Evolutionary conservation across 352 stramenopile genomes (phyloP).

Genomic region (Globisporangium rhizosaccharum): DNA sequence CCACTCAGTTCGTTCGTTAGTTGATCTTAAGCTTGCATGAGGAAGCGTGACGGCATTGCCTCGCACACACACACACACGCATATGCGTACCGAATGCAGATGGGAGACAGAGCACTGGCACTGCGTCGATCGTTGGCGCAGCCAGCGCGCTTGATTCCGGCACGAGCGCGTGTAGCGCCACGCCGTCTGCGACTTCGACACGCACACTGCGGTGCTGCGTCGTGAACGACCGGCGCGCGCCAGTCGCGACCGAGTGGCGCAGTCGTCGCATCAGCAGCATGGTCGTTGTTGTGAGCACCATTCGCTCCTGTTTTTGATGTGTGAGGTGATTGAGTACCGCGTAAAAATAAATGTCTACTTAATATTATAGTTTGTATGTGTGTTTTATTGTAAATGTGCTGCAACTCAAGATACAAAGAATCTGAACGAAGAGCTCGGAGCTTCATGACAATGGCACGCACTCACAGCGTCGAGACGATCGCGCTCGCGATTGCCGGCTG

Average conservation of each 20-base stretch:
- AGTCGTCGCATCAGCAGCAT: conserved; percentile 5
- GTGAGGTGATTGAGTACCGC: no score
- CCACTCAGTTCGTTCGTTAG: neutral
- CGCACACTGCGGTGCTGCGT: conserved; percentile 26
- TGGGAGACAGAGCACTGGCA: conserved; percentile 60
- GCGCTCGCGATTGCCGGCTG: neutral
- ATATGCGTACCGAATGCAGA: conserved; percentile 49
- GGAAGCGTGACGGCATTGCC: neutral
- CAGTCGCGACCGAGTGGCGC: neutral
- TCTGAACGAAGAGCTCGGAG: neutral
- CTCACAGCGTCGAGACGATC: neutral
- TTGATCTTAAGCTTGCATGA: neutral
- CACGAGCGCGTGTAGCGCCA: conserved; percentile 46
- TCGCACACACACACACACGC: neutral
- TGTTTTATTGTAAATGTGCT: no score
- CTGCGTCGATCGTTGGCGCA: conserved; percentile 6
- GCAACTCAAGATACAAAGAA: neutral
- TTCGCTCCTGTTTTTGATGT: no score
- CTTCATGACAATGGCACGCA: no score
- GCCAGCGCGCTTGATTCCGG: conserved; percentile 3
- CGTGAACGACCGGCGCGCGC: conserved; percentile 10
- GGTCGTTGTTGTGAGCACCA: neutral
- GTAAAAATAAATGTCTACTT: no score
- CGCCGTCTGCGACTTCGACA: conserved; percentile 27
- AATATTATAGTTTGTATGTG: no score